Conservation (phyloP, 2,329 filamentous ascomycete genomes). For the Aspergillus aculeatinus region DNA sequence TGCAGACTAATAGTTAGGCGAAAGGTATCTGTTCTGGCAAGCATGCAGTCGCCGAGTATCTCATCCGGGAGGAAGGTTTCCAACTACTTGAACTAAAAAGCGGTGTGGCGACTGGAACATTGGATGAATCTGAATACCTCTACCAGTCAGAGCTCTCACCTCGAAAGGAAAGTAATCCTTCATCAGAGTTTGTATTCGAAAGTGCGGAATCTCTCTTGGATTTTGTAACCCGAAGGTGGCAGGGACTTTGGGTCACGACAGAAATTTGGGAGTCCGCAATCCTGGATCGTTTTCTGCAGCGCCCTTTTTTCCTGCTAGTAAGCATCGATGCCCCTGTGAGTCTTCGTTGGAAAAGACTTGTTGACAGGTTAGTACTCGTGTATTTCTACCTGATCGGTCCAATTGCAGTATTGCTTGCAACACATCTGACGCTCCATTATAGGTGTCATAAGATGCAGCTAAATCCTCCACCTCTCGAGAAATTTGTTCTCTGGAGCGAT, state of each 20-base stretch:
- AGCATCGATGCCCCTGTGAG: slow-evolving; percentile 87
- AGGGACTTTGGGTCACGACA: slow-evolving; percentile 78
- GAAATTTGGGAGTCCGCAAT: slow-evolving; percentile 72
- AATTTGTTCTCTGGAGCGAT: slow-evolving; percentile 67
- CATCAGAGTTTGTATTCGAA: slow-evolving; percentile 51
- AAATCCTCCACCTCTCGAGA: slow-evolving; percentile 54
- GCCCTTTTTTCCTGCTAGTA: slow-evolving; percentile 91
- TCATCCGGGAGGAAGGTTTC: slow-evolving; percentile 82
- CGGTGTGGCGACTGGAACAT: slow-evolving; percentile 24
- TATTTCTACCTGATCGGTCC: neutral
- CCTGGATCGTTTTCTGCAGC: slow-evolving; percentile 71
- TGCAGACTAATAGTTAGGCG: slow-evolving; percentile 16
- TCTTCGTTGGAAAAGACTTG: slow-evolving; percentile 78
- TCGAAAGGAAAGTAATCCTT: slow-evolving; percentile 17
- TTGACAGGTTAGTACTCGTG: slow-evolving; percentile 52
- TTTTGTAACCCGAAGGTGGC: slow-evolving; percentile 83
- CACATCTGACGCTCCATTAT: slow-evolving; percentile 4
- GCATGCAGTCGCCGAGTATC: slow-evolving; percentile 81
- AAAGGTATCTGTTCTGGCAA: slow-evolving; percentile 91
- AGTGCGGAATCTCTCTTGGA: slow-evolving; percentile 70
- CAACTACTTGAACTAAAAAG: slow-evolving; percentile 63
- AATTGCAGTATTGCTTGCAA: neutral
- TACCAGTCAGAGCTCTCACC: slow-evolving; percentile 26
- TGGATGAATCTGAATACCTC: slow-evolving; percentile 29
- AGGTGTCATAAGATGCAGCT: slow-evolving; percentile 52